phyloP scores from a whole-genome alignment of 202 grass and related monocot species.

The Dendrocalamus latiflorus region DNA sequence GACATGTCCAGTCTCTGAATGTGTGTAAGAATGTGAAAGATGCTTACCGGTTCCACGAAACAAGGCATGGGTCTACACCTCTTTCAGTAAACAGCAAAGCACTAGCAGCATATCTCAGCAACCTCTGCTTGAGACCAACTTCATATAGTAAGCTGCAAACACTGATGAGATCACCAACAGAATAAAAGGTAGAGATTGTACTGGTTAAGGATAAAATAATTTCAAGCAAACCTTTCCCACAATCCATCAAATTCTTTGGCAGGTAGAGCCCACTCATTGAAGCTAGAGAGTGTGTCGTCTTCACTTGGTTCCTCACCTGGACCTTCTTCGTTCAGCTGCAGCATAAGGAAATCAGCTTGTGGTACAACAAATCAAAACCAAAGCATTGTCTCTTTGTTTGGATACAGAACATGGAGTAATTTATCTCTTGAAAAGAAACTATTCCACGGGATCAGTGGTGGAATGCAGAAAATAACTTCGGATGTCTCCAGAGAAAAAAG shows the following conservation, averaged over 20 bases:
- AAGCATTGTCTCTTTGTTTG: background rate
- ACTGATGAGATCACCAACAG: constrained; percentile 13
- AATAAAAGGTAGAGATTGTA: too few species aligned
- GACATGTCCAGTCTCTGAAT: background rate
- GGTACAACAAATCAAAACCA: constrained; percentile 3
- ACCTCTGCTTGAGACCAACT: too few species aligned
- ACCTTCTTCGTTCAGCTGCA: constrained; percentile 92
- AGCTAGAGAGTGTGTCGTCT: constrained; percentile 87
- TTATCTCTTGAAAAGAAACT: background rate
- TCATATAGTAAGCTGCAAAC: too few species aligned
- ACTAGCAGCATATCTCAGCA: too few species aligned
- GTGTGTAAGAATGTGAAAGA: constrained; percentile 6
- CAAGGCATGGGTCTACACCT: too few species aligned
- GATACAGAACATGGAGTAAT: background rate
- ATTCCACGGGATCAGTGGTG: background rate
- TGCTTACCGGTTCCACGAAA: constrained; percentile 94
- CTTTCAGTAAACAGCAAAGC: too few species aligned
- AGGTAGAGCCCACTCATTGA: too few species aligned
- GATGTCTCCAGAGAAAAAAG: background rate
- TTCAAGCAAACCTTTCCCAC: too few species aligned
- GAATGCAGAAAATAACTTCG: background rate
- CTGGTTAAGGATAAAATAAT: too few species aligned
- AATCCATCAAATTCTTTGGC: too few species aligned
- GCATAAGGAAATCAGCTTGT: constrained; percentile 29
- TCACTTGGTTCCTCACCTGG: constrained; percentile 92